These are phyloP conservation scores for Gymnopilus dilepis DNA, from an alignment of 768 basidiomycete genomes.

Conservation along the genomic window DNA sequence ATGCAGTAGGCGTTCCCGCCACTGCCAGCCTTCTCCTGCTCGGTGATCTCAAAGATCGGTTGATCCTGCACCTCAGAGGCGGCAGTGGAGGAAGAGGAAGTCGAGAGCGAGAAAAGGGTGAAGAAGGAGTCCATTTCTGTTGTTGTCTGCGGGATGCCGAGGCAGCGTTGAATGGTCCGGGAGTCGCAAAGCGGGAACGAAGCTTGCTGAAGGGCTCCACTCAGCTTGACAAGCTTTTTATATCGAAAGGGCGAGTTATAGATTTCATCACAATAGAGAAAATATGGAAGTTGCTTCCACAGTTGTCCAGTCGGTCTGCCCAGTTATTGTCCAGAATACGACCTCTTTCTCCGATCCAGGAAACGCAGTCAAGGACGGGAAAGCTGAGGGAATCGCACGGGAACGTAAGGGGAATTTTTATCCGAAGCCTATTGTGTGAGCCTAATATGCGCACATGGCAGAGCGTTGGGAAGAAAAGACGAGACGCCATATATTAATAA, in stretches of 20 bases:
- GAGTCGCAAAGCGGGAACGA: background rate
- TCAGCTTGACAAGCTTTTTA: background rate
- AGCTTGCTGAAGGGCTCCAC: background rate
- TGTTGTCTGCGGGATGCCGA: background rate
- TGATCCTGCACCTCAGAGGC: background rate
- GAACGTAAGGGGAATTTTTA: background rate
- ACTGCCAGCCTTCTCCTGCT: slow-evolving; percentile 12
- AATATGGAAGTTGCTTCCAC: background rate
- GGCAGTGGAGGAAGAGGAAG: background rate
- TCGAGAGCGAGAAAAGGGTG: slow-evolving; percentile 7
- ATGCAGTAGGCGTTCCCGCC: slow-evolving; percentile 16
- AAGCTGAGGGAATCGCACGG: background rate
- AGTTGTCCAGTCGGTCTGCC: background rate
- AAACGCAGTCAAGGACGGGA: background rate
- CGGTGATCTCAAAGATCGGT: slow-evolving; percentile 9
- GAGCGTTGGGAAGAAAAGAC: background rate
- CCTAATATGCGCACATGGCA: background rate
- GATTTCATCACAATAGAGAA: background rate
- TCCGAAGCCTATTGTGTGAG: background rate
- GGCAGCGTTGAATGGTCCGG: background rate
- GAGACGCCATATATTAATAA: background rate
- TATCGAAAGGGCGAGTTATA: too few species aligned
- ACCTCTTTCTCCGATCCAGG: background rate
- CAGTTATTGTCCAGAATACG: background rate
- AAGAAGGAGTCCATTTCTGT: slow-evolving; percentile 17